Evolutionary conservation across 306 rosid species (phyloP).

Genomic region (Alnus glutinosa): DNA sequence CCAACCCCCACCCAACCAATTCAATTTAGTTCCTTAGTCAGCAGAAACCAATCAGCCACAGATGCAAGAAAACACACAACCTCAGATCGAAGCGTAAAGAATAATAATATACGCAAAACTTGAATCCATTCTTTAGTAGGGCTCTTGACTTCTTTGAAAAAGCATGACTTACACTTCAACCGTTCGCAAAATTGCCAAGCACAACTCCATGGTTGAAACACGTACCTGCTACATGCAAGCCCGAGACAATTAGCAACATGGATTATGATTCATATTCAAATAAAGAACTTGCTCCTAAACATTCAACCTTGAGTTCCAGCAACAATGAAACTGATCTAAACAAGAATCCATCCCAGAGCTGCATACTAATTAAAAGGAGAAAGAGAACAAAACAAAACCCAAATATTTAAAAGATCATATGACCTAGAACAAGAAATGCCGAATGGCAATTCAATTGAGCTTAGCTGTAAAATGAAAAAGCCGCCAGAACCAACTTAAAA

Average conservation of each 20-base stretch:
- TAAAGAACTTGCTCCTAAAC: too few relatives aligned
- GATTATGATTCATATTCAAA: background rate
- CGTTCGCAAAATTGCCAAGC: background rate
- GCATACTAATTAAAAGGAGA: background rate
- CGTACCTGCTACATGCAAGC: background rate
- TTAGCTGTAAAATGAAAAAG: conserved; percentile 12
- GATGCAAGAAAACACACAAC: background rate
- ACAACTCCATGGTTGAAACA: background rate
- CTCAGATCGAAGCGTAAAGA: background rate
- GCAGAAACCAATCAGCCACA: background rate
- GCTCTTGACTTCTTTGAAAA: background rate
- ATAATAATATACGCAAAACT: background rate
- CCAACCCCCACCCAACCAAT: background rate
- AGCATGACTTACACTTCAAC: background rate
- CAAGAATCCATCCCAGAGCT: background rate
- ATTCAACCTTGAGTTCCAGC: too few relatives aligned
- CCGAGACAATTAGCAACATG: too few relatives aligned
- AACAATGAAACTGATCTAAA: background rate
- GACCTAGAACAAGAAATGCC: conserved; percentile 11
- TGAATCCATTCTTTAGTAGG: background rate
- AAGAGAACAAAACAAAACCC: background rate
- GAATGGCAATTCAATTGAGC: conserved; percentile 11
- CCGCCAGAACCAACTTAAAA: background rate
- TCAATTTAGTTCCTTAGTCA: background rate
- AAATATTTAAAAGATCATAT: background rate